These are phyloP conservation scores for Austroboletus niveus DNA, from an alignment of 1,284 basidiomycete species.

Conservation along the genomic window DNA sequence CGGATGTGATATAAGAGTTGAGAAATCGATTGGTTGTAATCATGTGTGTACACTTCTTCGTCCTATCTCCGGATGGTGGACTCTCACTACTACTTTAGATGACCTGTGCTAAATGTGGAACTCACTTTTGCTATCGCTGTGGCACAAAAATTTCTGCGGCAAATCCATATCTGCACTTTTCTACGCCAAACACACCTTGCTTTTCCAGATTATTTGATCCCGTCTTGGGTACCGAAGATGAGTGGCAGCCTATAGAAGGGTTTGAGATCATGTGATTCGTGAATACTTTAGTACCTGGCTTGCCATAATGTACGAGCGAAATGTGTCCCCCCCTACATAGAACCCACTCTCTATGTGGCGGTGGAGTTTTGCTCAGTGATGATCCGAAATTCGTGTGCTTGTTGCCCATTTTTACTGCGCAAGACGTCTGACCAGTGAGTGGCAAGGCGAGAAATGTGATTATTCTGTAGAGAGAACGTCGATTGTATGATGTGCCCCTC, in stretches of 20 bases:
- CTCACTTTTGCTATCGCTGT: conserved; percentile 81
- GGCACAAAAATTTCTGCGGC: conserved; percentile 47
- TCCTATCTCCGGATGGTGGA: not conserved
- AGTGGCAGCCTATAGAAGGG: conserved; percentile 54
- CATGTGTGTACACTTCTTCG: conserved; percentile 49
- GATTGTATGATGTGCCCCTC: no score
- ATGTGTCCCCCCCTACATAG: no score
- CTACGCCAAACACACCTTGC: conserved; percentile 50
- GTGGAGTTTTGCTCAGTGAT: no score
- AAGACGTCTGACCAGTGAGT: no score
- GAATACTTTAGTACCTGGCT: no score
- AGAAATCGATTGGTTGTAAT: conserved; percentile 75
- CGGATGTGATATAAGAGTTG: conserved; percentile 63
- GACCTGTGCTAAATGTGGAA: conserved; percentile 65
- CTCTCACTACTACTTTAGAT: conserved; percentile 44
- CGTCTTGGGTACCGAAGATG: conserved; percentile 39
- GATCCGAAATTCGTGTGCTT: no score
- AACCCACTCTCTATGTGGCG: no score
- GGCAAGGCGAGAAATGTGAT: no score
- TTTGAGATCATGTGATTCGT: conserved; percentile 32
- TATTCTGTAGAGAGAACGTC: no score
- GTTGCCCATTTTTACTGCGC: no score
- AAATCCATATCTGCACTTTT: conserved; percentile 73
- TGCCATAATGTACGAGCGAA: no score
- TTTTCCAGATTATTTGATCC: conserved; percentile 68